Evolutionary conservation across 306 rosid genomes (phyloP).

Genomic region (Parietaria judaica): DNA sequence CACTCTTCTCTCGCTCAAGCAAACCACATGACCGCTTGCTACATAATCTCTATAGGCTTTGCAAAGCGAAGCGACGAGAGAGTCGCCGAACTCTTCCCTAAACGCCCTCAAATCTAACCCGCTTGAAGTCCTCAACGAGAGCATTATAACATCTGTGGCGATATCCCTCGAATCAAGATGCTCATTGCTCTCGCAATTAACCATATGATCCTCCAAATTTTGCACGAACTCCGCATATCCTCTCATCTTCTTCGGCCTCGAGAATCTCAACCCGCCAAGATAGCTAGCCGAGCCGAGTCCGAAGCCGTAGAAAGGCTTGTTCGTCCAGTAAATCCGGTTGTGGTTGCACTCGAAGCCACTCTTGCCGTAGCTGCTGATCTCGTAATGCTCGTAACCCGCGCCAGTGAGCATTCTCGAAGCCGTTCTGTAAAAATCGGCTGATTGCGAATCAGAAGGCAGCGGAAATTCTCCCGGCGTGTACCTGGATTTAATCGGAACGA

Average conservation of each 20-base stretch:
- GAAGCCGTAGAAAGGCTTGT: conserved; percentile 73
- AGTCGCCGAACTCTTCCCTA: conserved; percentile 44
- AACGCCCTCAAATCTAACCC: conserved; percentile 66
- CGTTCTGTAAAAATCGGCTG: conserved; percentile 74
- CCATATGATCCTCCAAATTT: conserved; percentile 56
- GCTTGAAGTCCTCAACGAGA: conserved; percentile 68
- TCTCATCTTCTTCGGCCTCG: conserved; percentile 66
- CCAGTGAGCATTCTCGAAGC: conserved; percentile 59
- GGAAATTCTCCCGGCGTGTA: conserved; percentile 83
- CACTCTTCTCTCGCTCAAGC: conserved; percentile 49
- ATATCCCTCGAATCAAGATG: conserved; percentile 38
- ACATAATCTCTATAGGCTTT: conserved; percentile 58
- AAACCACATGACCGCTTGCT: conserved; percentile 71
- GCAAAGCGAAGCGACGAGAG: conserved; percentile 45
- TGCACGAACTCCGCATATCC: conserved; percentile 57
- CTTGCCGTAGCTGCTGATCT: conserved; percentile 89
- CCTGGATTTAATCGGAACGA: conserved; percentile 33
- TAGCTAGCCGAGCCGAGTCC: conserved; percentile 91
- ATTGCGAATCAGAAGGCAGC: conserved; percentile 71
- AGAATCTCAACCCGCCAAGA: conserved; percentile 64
- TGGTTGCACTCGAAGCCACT: conserved; percentile 77
- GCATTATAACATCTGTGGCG: conserved; percentile 76
- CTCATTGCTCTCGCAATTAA: conserved; percentile 27
- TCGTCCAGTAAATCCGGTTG: conserved; percentile 80
- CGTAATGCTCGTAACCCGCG: conserved; percentile 68